Evolutionary conservation across 345 rosid genomes (phyloP), one percentile per base, ranked within the genome.

Genomic region (Salix brachista): DNA sequence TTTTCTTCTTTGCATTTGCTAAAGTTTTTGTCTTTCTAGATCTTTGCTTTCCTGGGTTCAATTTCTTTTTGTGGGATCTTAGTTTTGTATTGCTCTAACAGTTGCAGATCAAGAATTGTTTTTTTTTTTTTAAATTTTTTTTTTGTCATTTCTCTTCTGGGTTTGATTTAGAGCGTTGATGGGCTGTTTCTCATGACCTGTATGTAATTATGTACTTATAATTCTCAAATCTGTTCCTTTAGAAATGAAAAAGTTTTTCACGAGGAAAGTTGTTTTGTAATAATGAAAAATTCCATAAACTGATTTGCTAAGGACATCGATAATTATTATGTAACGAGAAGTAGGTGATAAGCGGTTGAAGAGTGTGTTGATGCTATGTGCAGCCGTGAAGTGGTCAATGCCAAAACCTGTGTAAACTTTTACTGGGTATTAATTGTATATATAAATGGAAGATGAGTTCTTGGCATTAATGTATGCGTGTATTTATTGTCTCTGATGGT

Each of bases 21-120:
- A 4, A 12, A 23, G 12, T 28, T 69, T 46, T 67, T 25, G 66
- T 71, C 26, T 71, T 73, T 71, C 75, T 71, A 76, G 83, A 75
- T 85, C 85, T 74, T 79, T 77, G 36, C 61, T 56, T 67, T 71
- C 69, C 62, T 77, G 41, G 69, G 32, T 37, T 36, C 11, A 56
- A 23, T 56, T 72, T 18, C 37, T 34, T 3, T 13, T 36, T 67
- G 41, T 10, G 62, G 78, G 87, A 79, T 86, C 83, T 79, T 62
- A 54, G 46, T 71, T 26, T 70, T 75, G 11, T 36, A 48, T 23
- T 71, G 64, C 21, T 30, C 37, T 73, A 3, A 54, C 58, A 18
- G 56, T 76, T 8, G 72, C 36, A 75, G 86, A 87, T 85, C 85
- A 75, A 46, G 48, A 64, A 37, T 28, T 52, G 56, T 65, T 68